Evolutionary conservation across 345 rosid species (phyloP).

Genomic region (Zanthoxylum bungeanum): DNA sequence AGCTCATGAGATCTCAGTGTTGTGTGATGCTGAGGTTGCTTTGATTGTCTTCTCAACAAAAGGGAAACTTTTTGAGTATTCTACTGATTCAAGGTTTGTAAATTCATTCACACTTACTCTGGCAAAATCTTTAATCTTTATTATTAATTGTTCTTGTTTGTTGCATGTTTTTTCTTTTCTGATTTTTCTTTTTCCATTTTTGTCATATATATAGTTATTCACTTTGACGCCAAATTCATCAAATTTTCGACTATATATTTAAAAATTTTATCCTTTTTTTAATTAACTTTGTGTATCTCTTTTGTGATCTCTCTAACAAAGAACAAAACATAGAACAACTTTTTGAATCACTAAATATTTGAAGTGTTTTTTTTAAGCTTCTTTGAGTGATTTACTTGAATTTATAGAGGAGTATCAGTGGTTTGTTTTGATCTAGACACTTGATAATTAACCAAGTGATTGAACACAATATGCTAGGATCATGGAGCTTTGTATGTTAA

Average conservation of each 20-base stretch:
- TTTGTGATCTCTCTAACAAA: not conserved
- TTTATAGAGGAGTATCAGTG: not conserved
- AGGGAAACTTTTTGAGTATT: constrained; percentile 81
- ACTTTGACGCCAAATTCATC: constrained; percentile 11
- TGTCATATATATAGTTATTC: too few species aligned
- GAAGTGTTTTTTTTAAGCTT: not conserved
- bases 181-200: not conserved
- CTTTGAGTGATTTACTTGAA: not conserved
- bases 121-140: too few species aligned
- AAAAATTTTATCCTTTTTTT: not conserved
- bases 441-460: not conserved
- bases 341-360: not conserved
- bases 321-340: not conserved
- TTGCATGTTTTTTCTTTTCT: constrained; percentile 14
- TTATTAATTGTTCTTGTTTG: not conserved
- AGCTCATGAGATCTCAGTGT: constrained; percentile 86
- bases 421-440: not conserved
- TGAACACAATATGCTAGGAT: not conserved
- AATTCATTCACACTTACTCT: not conserved
- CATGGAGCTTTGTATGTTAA: constrained; percentile 39
- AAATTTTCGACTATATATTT: not conserved
- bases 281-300: not conserved
- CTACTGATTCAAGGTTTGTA: constrained; percentile 60
- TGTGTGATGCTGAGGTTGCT: constrained; percentile 82
- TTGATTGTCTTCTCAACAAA: constrained; percentile 76